Evolutionary conservation across 1,284 basidiomycete genomes (phyloP).

Genomic region (Malassezia sp.): DNA sequence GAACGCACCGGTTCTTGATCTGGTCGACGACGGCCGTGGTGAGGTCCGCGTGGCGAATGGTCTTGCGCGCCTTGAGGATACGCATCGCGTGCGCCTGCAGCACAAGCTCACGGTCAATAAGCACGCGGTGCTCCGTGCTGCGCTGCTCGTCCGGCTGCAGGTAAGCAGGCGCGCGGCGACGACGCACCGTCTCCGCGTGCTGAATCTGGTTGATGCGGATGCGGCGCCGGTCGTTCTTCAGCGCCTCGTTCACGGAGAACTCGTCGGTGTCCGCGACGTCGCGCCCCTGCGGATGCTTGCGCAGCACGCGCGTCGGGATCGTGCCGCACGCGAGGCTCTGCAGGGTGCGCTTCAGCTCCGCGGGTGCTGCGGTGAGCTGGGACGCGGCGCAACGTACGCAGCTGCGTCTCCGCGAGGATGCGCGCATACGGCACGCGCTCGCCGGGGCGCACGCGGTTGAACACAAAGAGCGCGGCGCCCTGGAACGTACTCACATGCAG

Average conservation of each 20-base stretch:
- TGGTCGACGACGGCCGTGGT: conserved; percentile 36
- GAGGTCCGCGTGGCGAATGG: conserved; percentile 35
- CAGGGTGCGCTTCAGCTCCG: conserved; percentile 66
- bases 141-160: conserved; percentile 79
- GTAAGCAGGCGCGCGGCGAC: no score
- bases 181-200: conserved; percentile 74
- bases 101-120: conserved; percentile 71
- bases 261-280: conserved; percentile 68
- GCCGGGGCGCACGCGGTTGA: conserved; percentile 55
- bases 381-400: no score
- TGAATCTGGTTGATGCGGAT: conserved; percentile 95
- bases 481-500: conserved; percentile 83
- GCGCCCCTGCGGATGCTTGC: conserved; percentile 65
- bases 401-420: conserved; percentile 60
- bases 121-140: conserved; percentile 69
- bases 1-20: conserved; percentile 25
- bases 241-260: conserved; percentile 71
- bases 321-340: conserved; percentile 84
- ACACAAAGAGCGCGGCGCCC: conserved; percentile 73
- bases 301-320: conserved; percentile 63
- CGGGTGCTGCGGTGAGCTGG: no score
- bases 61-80: conserved; percentile 43
- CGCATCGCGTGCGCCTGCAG: conserved; percentile 73
- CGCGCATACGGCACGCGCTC: conserved; percentile 57
- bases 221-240: conserved; percentile 66